Evolutionary conservation across 1,139 yeast species (phyloP).

Genomic region (Trichomonascaceae sp.): DNA sequence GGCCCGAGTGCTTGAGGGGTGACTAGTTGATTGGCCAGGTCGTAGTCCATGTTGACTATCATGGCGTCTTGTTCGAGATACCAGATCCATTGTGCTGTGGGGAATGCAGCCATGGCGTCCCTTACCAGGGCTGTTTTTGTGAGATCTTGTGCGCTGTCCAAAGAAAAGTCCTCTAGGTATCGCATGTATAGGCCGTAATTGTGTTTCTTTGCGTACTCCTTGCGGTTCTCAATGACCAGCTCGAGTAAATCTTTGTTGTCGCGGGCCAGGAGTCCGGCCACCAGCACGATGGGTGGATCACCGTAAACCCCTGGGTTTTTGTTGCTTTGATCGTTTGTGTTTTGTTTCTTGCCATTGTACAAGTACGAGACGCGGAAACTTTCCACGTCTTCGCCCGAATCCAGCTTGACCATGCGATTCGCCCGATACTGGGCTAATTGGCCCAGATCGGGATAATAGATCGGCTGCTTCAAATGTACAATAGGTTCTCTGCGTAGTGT

Average conservation of each 20-base stretch:
- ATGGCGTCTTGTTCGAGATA: constrained; percentile 68
- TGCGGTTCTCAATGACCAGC: constrained; percentile 63
- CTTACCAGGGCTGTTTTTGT: constrained; percentile 47
- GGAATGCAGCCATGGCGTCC: constrained; percentile 86
- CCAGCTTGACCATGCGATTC: background rate
- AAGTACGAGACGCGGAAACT: background rate
- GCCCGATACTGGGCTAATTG: background rate
- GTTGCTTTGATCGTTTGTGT: background rate
- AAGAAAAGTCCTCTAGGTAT: constrained; percentile 63
- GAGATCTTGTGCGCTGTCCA: constrained; percentile 31
- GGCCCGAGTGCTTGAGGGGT: constrained; percentile 45
- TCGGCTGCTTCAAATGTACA: background rate
- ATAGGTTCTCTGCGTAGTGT: background rate
- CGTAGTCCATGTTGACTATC: constrained; percentile 52
- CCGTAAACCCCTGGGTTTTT: background rate
- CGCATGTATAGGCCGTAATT: constrained; percentile 68
- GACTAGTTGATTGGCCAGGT: constrained; percentile 32
- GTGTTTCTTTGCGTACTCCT: constrained; percentile 64
- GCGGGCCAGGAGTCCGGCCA: constrained; percentile 17
- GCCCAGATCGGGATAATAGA: background rate
- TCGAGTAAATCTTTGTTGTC: constrained; percentile 24
- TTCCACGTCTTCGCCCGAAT: background rate
- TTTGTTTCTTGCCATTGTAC: background rate
- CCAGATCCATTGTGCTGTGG: constrained; percentile 78
- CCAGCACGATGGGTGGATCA: constrained; percentile 15